These are phyloP conservation scores for Xylariaceae sp. DNA, from an alignment of 2,329 filamentous ascomycete genomes.

Conservation along the genomic window DNA sequence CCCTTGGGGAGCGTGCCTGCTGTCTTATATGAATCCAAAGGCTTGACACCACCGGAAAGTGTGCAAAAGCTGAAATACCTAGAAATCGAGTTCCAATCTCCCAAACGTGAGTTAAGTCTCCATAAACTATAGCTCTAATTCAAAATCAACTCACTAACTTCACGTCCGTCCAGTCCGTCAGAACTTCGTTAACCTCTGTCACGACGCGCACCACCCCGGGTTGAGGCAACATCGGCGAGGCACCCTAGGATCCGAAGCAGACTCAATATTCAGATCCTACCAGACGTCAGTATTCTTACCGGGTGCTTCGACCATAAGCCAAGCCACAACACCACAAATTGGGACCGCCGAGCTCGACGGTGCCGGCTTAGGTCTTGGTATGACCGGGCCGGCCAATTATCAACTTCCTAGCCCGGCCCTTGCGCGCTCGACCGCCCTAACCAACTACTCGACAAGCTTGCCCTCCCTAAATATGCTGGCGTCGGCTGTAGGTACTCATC, in stretches of 20 bases:
- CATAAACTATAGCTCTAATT: too few species aligned
- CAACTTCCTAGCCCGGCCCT: constrained; percentile 12
- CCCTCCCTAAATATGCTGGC: too few species aligned
- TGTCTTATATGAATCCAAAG: constrained; percentile 17
- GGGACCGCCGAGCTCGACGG: constrained; percentile 4
- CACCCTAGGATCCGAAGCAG: constrained; percentile 3
- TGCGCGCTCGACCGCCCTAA: neutral
- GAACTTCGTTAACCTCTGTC: constrained; percentile 22
- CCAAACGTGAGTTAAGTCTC: constrained; percentile 11
- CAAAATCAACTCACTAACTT: neutral
- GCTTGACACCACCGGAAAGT: constrained; percentile 14
- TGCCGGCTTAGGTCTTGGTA: constrained; percentile 1
- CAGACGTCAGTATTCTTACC: constrained; percentile 3
- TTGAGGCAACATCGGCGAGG: neutral
- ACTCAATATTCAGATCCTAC: constrained; percentile 1
- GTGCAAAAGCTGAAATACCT: constrained; percentile 17
- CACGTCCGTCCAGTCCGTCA: constrained; percentile 17
- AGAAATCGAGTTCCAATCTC: constrained; percentile 21
- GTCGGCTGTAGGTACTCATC: too few species aligned
- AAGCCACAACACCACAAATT: constrained; percentile 4
- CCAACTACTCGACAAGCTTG: too few species aligned
- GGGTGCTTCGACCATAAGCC: neutral
- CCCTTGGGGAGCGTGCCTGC: neutral
- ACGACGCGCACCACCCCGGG: constrained; percentile 16
- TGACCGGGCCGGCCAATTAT: neutral